Base-by-base conservation (phyloP, 2,329 filamentous ascomycete species). In the Trichophaea hybrida region DNA sequence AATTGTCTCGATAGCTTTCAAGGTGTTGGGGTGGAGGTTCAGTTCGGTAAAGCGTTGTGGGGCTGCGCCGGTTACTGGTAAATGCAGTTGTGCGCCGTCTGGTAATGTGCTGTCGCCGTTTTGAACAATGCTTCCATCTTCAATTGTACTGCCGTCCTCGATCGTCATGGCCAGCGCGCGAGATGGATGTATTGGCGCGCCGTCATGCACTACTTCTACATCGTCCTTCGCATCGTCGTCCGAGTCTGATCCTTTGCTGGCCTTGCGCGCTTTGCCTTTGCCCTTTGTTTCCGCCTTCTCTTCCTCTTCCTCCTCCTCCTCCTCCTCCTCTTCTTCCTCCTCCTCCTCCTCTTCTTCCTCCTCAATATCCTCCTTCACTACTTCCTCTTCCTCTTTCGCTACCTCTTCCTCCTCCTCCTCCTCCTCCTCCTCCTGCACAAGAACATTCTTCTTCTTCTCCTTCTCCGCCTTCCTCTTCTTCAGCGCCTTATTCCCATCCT, bases 1-100 rank as follows among this genome's bases (percentile, higher is more conserved):
- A 91, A 98, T 97, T 65, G 86, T 87, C 60, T 83, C 75, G 68
- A 96, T 89, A 6, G 89, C 90, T 74, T 85, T 82, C 78, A 90
- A 85, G 0, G 89, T 96, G 73, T 87, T 89, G 31, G 90, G 85
- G 1, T 88, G 93, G 8, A 98, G 79, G 58, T 86, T 86, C 64
- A 98, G 77, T 66, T 97, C 85, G 37, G 81, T 75, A 70, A 96
- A 95, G 55, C 82, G 81, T 69, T 84, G 76, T 24, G 84, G 82
- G 59, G 84, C 80, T 54, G 73, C 75, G 56, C 80, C 80, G 34
- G 80, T 77, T 34, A 76, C 77, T 1, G 83, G 83, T 55, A 83
- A 71, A 10, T 77, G 75, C 55, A 83, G 77, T 12, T 75, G 31
- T 7, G 58, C 15, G 40, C 59, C 32, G 2, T 44, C 24, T 6